phyloP scores from a whole-genome alignment of 1,284 basidiomycete genomes.

The Sanguinoderma infundibulare region DNA sequence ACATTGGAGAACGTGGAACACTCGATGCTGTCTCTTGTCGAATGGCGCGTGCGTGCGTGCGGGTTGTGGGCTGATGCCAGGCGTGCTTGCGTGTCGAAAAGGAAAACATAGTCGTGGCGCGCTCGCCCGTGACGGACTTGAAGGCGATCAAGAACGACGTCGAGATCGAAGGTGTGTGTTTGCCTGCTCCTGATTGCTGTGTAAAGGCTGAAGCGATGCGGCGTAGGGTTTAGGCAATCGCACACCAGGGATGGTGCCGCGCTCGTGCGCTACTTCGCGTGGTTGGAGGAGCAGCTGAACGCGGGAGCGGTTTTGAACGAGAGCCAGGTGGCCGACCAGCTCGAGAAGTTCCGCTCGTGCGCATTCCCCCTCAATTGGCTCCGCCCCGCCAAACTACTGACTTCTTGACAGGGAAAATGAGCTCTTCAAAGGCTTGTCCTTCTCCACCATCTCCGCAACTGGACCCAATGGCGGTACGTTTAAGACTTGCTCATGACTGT shows the following conservation, averaged over 20 bases:
- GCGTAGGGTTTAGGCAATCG: slow-evolving; percentile 82
- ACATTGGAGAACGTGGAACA: not conserved
- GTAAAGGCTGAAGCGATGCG: not conserved
- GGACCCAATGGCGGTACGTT: slow-evolving; percentile 83
- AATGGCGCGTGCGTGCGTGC: not conserved
- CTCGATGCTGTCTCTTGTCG: too few relatives aligned
- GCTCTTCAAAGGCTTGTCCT: slow-evolving; percentile 88
- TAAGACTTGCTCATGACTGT: not conserved
- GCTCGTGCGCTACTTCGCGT: slow-evolving; percentile 88
- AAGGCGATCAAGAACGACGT: slow-evolving; percentile 91
- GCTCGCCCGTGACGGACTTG: slow-evolving; percentile 80
- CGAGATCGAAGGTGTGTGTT: slow-evolving; percentile 57
- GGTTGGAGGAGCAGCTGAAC: slow-evolving; percentile 87
- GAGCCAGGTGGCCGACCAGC: slow-evolving; percentile 78
- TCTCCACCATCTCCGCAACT: slow-evolving; percentile 91
- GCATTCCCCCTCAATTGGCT: slow-evolving; percentile 35
- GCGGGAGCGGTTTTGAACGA: slow-evolving; percentile 76
- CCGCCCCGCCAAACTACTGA: not conserved
- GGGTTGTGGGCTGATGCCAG: not conserved
- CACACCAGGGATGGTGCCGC: slow-evolving; percentile 94
- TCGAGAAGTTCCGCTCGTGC: slow-evolving; percentile 83
- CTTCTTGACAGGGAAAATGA: slow-evolving; percentile 61
- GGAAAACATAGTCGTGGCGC: slow-evolving; percentile 58
- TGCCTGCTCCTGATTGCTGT: not conserved
- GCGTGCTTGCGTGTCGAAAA: slow-evolving; percentile 19